phyloP scores from a whole-genome alignment of 2,329 filamentous ascomycete genomes.

The Colletotrichum navitas region DNA sequence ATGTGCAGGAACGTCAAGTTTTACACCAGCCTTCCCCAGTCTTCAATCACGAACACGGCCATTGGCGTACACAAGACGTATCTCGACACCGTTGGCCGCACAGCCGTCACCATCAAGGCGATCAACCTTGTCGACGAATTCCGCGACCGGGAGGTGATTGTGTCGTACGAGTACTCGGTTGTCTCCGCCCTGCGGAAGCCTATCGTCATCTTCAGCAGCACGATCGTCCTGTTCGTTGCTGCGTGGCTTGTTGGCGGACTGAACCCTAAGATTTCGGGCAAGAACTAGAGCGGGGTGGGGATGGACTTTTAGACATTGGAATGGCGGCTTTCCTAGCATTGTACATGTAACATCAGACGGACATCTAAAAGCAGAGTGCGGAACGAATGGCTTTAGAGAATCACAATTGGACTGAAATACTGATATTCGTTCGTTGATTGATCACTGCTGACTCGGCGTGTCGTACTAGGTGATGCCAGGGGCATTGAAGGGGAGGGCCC shows the following conservation, averaged over 20 bases:
- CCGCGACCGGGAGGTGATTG: slow-evolving; percentile 83
- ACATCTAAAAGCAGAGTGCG: slow-evolving; percentile 38
- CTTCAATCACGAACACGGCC: slow-evolving; percentile 69
- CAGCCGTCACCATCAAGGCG: slow-evolving; percentile 82
- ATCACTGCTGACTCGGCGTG: neutral
- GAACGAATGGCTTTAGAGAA: slow-evolving; percentile 41
- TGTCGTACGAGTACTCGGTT: slow-evolving; percentile 88
- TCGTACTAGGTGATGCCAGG: neutral
- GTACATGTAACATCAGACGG: slow-evolving; percentile 45
- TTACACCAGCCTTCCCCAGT: slow-evolving; percentile 76
- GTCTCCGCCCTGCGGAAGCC: slow-evolving; percentile 86
- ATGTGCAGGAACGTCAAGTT: slow-evolving; percentile 81
- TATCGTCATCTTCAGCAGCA: slow-evolving; percentile 80
- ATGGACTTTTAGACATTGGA: slow-evolving; percentile 21
- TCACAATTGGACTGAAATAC: slow-evolving; percentile 37
- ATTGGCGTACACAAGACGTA: slow-evolving; percentile 84
- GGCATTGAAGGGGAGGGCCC: neutral
- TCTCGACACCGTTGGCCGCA: slow-evolving; percentile 92
- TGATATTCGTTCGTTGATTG: neutral
- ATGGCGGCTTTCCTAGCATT: slow-evolving; percentile 39
- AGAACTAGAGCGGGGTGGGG: slow-evolving; percentile 44
- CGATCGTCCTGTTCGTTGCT: slow-evolving; percentile 79
- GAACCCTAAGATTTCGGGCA: slow-evolving; percentile 80
- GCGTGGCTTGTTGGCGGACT: slow-evolving; percentile 82
- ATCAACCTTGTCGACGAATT: slow-evolving; percentile 92